phyloP scores from a whole-genome alignment of 2,329 filamentous ascomycete genomes.

The Pestalotiopsis sp. region DNA sequence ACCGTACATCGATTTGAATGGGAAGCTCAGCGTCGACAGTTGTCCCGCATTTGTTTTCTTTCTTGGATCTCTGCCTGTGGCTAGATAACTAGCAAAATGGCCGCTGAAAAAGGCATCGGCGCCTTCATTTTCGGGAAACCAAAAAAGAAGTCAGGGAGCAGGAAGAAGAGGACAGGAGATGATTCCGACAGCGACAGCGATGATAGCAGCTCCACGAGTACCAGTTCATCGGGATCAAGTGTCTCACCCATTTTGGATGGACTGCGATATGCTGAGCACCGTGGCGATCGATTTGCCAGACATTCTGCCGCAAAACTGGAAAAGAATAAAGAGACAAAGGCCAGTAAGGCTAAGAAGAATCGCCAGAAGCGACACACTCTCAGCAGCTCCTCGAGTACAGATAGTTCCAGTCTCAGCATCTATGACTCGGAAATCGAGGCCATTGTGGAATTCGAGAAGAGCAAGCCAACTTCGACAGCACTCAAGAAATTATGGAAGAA shows the following conservation, averaged over 20 bases:
- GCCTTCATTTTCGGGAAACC: background rate
- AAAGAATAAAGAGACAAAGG: background rate
- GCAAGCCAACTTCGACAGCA: background rate
- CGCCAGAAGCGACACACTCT: background rate
- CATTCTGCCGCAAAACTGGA: background rate
- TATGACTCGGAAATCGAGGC: background rate
- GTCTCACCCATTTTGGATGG: background rate
- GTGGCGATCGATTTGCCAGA: background rate
- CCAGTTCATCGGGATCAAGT: background rate
- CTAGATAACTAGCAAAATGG: too few relatives aligned
- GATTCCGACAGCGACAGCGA: background rate
- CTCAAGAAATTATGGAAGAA: background rate
- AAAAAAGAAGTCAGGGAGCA: background rate
- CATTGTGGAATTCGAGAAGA: background rate
- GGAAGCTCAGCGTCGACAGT: too few relatives aligned
- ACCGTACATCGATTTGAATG: too few relatives aligned
- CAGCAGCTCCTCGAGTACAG: background rate
- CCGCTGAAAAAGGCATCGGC: too few relatives aligned
- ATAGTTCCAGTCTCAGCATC: background rate
- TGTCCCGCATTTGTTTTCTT: too few relatives aligned
- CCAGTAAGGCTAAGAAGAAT: background rate
- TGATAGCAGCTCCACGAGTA: background rate
- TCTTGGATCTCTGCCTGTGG: too few relatives aligned
- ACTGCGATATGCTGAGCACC: background rate
- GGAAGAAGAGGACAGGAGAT: background rate